Evolutionary conservation across 2,329 filamentous ascomycete species (phyloP), one percentile per base, ranked within the genome.

Genomic region (Botrytis medusae): DNA sequence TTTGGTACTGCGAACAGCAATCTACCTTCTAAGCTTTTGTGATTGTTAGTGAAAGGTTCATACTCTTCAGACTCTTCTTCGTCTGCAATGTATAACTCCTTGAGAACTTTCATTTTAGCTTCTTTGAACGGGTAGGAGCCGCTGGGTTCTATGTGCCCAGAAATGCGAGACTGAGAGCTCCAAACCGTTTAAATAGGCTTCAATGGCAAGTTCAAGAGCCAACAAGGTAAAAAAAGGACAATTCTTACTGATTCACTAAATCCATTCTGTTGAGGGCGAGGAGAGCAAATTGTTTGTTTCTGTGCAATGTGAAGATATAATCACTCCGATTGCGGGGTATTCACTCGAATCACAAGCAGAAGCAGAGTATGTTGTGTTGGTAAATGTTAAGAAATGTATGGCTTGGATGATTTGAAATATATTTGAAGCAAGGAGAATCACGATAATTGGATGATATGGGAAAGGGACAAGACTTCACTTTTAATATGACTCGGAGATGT

Each of bases 1-100:
- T 99, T 99, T 75, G 96, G 96, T n/a, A 99, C 93, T 75, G 96
- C 96, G 82, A 99, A 98, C 76, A 98, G 89, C 73, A 98, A 88
- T 77, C 96, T 92, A 81, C 95, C 95, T 87, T 96, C 94, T 82
- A 98, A 88, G 86, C 94, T 97, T 80, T 79, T 75, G 40, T 77
- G 76, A 74, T 79, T 75, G 78, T 84, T 78, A 84, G 83, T 78
- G 77, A 81, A 79, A 60, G 74, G 60, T 73, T 79, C 75, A 68
- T 87, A 86, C 14, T 62, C 40, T 46, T 60, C 14, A 46, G 16
- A 44, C 74, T 88, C 85, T 75, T 87, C 81, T 75, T 87, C 81
- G 84, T 88, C 86, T 85, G 54, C 54, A 63, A 62, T 48, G 42
- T 62, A 57, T 22, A 68, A 42, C 34, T 29, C 29, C 48, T 57